These are phyloP conservation scores for Petunia hybrid DNA, from an alignment of 305 asterid genomes.

Conservation along the genomic window DNA sequence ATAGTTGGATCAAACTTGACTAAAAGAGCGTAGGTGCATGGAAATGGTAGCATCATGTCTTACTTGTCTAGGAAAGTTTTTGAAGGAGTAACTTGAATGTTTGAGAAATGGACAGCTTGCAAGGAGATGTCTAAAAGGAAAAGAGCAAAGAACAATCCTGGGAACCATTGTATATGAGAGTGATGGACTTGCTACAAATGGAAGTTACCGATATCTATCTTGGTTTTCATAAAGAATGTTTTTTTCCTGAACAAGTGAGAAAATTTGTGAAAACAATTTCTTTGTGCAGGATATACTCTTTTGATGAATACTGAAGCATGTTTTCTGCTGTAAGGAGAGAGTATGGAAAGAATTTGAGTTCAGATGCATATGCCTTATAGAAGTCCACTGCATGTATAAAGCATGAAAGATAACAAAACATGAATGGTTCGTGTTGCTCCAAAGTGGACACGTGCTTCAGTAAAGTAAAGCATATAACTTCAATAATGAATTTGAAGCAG, in stretches of 20 bases:
- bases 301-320: neutral
- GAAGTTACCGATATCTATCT: conserved; percentile 12
- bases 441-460: conserved; percentile 20
- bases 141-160: neutral
- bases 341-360: conserved; percentile 1
- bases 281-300: neutral
- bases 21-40: neutral
- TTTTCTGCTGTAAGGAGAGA: neutral
- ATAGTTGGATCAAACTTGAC: neutral
- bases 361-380: conserved; percentile 1
- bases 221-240: neutral
- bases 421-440: conserved; percentile 5
- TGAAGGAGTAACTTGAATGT: neutral
- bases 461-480: neutral
- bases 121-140: neutral
- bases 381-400: neutral
- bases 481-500: neutral
- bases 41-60: neutral
- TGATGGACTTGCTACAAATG: neutral
- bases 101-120: neutral
- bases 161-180: neutral
- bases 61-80: neutral
- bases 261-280: neutral
- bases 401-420: conserved; percentile 2
- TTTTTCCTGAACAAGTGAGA: neutral